Evolutionary conservation across 176 grass and related monocot species (phyloP), one percentile per base, ranked within the genome.

Genomic region (Lolium multiflorum): DNA sequence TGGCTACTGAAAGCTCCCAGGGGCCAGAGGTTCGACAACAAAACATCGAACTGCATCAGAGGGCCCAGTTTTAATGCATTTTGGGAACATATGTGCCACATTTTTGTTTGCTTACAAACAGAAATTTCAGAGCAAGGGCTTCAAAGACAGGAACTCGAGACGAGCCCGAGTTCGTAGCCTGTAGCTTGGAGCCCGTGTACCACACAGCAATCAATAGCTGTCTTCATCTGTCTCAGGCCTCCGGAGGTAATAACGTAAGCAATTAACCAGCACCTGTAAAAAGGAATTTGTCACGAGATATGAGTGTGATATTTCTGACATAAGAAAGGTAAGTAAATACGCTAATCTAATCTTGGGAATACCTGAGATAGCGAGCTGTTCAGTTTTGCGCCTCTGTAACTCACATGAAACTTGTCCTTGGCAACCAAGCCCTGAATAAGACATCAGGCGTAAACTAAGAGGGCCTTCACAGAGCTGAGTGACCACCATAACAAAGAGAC

Each of bases 371-470:
- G 85, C 9, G 92, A 83, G 84, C 84, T 88, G 82, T 90, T 92
- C 41, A 99, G 83, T 92, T 93, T 95, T 54, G 97, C 97, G n/a
- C 94, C 97, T 83, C 97, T 71, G 66, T 99, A 99, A 84, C 97
- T 99, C 52, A 99, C 97, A 89, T 99, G 94, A 69, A 99, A 99
- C 67, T 91, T 99, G 85, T 96, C 97, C 90, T 96, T 99, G 16
- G 94, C 97, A 84, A 99, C 82, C 67, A 96, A 73, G 57, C 97
- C 97, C 97, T 99, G 89, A 21, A 84, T 61, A 81, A 84, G 54
- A 71, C 31, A 60, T 64, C 83, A 76, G 41, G 39, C 41, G 64
- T 76, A 39, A 85, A 60, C 1, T 81, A 68, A 41, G 44, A 81
- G 37, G 57, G 17, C 20, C 56, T 80, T 84, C 63, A 21, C 16